Percentiles rank a stretch among this genome's conserved stretches.
These are phyloP conservation scores for Linnemannia zychae DNA, from an alignment of 192 early-diverging fungal species.

Conservation along the genomic window DNA sequence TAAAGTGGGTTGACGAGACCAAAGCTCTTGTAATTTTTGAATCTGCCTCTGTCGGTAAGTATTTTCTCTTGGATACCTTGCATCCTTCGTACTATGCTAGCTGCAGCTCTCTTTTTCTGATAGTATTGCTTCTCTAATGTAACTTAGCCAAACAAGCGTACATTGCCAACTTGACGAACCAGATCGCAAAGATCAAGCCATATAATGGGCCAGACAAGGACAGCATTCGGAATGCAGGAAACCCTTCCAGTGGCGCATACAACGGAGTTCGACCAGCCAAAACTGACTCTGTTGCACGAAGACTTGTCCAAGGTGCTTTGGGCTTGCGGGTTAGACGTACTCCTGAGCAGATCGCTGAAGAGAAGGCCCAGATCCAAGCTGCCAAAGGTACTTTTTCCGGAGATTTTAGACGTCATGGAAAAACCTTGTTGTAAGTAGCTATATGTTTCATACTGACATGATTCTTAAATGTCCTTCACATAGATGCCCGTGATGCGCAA, in stretches of 20 bases:
- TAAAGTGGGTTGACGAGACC: slow-evolving; percentile 84
- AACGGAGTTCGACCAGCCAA: slow-evolving; percentile 60
- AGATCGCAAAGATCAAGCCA: slow-evolving; percentile 70
- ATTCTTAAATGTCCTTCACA: background rate
- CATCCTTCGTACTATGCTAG: background rate
- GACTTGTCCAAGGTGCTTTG: slow-evolving; percentile 81
- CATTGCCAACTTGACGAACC: slow-evolving; percentile 64
- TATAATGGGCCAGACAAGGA: slow-evolving; percentile 68
- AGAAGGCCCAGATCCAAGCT: slow-evolving; percentile 56
- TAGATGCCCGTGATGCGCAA: slow-evolving; percentile 47
- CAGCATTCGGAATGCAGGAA: slow-evolving; percentile 30
- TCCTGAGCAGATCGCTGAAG: slow-evolving; percentile 63
- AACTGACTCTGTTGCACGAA: slow-evolving; percentile 81
- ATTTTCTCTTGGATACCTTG: background rate
- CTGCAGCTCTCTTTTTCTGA: no score
- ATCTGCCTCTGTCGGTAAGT: slow-evolving; percentile 72
- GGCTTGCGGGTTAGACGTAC: slow-evolving; percentile 68
- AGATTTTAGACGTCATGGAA: background rate
- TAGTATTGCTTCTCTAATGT: no score
- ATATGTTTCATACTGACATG: no score
- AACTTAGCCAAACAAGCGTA: slow-evolving; percentile 65
- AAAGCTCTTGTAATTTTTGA: slow-evolving; percentile 77
- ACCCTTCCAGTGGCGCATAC: slow-evolving; percentile 45
- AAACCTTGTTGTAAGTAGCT: no score
- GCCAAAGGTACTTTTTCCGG: slow-evolving; percentile 58